phyloP scores from a whole-genome alignment of 495 filamentous ascomycete genomes.

The Aspergillus olivimuriae region DNA sequence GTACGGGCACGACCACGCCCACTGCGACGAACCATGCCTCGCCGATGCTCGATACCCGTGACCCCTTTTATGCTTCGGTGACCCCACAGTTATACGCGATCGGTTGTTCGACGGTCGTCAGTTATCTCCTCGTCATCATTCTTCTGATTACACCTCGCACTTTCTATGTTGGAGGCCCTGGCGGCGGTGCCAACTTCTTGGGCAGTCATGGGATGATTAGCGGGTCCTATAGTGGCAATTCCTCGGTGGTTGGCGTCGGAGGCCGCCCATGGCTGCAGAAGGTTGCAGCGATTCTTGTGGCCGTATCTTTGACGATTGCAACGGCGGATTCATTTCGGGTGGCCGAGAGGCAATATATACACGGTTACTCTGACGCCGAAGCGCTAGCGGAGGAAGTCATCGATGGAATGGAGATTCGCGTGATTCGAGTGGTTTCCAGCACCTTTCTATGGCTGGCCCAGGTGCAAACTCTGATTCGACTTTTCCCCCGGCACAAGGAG shows the following conservation, averaged over 20 bases:
- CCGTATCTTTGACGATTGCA: conserved; percentile 87
- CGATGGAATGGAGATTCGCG: conserved; percentile 73
- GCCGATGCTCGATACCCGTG: conserved; percentile 53
- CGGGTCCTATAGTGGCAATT: conserved; percentile 58
- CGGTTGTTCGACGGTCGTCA: conserved; percentile 82
- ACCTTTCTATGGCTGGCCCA: conserved; percentile 96
- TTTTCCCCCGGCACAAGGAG: conserved; percentile 94
- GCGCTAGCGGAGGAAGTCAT: conserved; percentile 68
- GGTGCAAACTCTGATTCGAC: conserved; percentile 88
- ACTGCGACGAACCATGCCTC: conserved; percentile 25
- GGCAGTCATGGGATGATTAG: conserved; percentile 80
- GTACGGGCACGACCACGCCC: conserved; percentile 34
- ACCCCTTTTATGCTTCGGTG: conserved; percentile 90
- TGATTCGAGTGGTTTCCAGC: conserved; percentile 86
- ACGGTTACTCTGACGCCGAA: conserved; percentile 65
- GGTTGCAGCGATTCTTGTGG: conserved; percentile 82
- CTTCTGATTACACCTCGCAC: conserved; percentile 87
- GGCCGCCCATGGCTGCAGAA: conserved; percentile 95
- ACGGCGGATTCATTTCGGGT: conserved; percentile 82
- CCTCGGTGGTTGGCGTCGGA: conserved; percentile 77
- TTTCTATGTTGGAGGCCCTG: conserved; percentile 74
- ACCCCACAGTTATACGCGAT: conserved; percentile 89
- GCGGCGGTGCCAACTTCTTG: conserved; percentile 61
- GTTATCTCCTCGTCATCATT: conserved; percentile 91
- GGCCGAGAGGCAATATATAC: conserved; percentile 70